phyloP scores from a whole-genome alignment of 2,329 filamentous ascomycete genomes.

The Aschersonia sp. region DNA sequence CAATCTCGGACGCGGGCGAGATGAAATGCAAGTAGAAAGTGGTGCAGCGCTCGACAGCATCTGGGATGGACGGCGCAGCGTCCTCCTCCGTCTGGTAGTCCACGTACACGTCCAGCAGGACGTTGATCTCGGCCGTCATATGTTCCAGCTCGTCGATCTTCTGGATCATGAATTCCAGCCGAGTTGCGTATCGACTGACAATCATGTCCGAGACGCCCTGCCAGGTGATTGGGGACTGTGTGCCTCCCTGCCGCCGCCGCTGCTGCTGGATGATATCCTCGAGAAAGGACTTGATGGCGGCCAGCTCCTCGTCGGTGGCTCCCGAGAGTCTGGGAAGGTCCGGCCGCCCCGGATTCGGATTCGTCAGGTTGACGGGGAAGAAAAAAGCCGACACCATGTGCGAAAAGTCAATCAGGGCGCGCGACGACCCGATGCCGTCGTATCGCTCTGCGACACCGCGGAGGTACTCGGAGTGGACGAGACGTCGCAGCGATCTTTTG shows the following conservation, averaged over 20 bases:
- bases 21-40: neutral
- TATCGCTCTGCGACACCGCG: constrained; percentile 19
- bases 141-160: constrained; percentile 6
- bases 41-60: neutral
- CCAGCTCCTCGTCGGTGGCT: neutral
- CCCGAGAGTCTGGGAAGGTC: constrained; percentile 7
- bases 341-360: constrained; percentile 9
- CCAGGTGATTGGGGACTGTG: constrained; percentile 31
- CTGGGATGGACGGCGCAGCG: neutral
- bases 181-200: constrained; percentile 38
- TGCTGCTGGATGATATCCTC: neutral
- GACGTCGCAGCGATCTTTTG: neutral
- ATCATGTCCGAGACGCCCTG: constrained; percentile 47
- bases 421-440: constrained; percentile 16
- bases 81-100: constrained; percentile 13
- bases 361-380: constrained; percentile 23
- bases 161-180: constrained; percentile 23
- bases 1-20: neutral
- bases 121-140: constrained; percentile 12
- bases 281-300: neutral
- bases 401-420: constrained; percentile 21
- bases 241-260: too few species aligned
- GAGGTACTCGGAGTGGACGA: constrained; percentile 11
- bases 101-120: constrained; percentile 21
- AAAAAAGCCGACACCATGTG: constrained; percentile 27